Evolutionary conservation across 305 asterid genomes (phyloP), one percentile per base, ranked within the genome.

Genomic region (Petunia hybrid): DNA sequence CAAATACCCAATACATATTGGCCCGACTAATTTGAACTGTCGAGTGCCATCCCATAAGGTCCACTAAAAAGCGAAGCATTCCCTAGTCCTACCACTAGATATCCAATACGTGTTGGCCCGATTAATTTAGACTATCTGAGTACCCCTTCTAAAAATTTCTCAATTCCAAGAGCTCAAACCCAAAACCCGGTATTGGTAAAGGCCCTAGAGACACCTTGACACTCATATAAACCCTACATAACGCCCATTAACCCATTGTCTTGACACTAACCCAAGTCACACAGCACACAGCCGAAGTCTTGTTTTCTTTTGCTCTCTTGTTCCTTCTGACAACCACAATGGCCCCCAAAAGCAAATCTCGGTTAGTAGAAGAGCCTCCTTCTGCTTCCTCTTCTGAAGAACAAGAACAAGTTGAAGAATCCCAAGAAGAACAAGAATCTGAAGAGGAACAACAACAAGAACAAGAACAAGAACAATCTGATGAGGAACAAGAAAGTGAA

Each of bases 401-500:
- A 14, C 78, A 62, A 6, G 84, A 71, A 48, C 62, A 51, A 40
- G 63, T 55, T 1, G 78, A 73, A 55, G 78, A 51, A 10, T 70
- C 48, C 61, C 83, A 38, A 55, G 83, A 36, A 76, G 87, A 79
- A 41, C 78, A 66, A 8, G 85, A 60, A 6, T 65, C 59, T 3
- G 77, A 62, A n/a, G 76, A 31, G 3, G 83, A 67, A 59, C 82
- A 56, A 40, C 55, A 66, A 22, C 77, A 62, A 35, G 63, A 82
- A 16, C 83, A 40, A 59, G 67, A 78, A 7, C 89, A 63, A 70
- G 77, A 76, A 51, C 70, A 79, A 43, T 68, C 85, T 35, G 89
- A 83, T 53, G 85, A 84, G 53, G 89, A 82, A 40, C 77, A 78
- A 35, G 86, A 80, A 12, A 86, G 68, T 0, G 66, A 61, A 42